phyloP scores from a whole-genome alignment of 257 asterid species.

The Capsicum rhomboideum region DNA sequence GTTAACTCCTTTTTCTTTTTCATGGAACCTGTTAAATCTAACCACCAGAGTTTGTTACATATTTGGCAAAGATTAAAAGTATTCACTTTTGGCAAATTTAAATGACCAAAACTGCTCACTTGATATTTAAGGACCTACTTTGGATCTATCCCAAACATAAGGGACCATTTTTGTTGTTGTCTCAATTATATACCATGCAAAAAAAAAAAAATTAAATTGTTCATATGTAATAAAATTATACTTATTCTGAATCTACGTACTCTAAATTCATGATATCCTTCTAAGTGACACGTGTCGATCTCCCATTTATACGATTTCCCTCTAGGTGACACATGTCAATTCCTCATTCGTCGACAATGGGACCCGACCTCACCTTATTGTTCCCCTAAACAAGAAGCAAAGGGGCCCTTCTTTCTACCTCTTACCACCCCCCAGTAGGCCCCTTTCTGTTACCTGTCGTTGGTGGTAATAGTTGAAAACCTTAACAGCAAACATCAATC shows the following conservation, averaged over 20 bases:
- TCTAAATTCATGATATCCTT: neutral
- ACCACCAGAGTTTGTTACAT: neutral
- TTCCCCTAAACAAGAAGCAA: neutral
- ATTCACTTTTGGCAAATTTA: neutral
- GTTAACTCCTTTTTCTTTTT: too few species aligned
- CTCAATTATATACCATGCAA: neutral
- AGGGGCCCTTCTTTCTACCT: neutral
- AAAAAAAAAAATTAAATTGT: neutral
- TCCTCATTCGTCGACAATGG: neutral
- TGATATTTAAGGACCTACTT: neutral
- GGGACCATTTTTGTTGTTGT: neutral
- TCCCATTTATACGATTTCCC: neutral
- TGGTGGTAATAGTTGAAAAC: constrained; percentile 14
- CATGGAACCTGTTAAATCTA: neutral
- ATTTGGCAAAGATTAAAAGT: too few species aligned
- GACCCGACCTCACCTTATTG: neutral
- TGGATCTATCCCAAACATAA: neutral
- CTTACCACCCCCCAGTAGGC: neutral
- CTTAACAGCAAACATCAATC: constrained; percentile 17
- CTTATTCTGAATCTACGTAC: neutral
- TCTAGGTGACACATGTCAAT: neutral
- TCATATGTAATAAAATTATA: neutral
- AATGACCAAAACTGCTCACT: neutral
- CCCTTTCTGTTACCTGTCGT: constrained; percentile 7
- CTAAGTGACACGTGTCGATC: neutral